phyloP scores from a whole-genome alignment of 257 asterid genomes.

The Nicotiana obtusifolia region DNA sequence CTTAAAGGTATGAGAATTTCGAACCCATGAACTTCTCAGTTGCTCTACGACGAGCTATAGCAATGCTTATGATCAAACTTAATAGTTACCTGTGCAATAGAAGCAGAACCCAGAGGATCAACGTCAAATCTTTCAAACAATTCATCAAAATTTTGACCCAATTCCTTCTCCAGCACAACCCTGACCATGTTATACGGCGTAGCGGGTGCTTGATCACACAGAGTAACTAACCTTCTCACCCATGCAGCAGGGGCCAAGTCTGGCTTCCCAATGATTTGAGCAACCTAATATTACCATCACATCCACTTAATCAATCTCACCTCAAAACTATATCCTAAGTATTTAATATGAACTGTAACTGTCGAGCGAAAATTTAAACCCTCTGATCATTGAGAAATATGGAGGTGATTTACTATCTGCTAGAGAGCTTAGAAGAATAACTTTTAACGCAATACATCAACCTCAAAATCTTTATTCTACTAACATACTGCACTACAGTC shows the following conservation, averaged over 20 bases:
- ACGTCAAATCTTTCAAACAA: slow-evolving; percentile 72
- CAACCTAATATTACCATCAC: slow-evolving; percentile 44
- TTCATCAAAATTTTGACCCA: slow-evolving; percentile 61
- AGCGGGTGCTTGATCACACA: slow-evolving; percentile 96
- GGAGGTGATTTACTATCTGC: not conserved
- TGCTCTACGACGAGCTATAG: not conserved
- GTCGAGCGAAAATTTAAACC: not conserved
- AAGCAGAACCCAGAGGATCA: slow-evolving; percentile 95
- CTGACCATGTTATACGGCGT: slow-evolving; percentile 56
- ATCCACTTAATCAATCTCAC: not conserved
- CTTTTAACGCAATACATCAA: not conserved
- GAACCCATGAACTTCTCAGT: not conserved
- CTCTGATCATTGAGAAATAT: not conserved
- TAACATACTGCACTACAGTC: not conserved
- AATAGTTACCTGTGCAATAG: slow-evolving; percentile 84
- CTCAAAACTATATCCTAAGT: not conserved
- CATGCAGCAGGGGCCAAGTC: slow-evolving; percentile 98
- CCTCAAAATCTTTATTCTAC: not conserved
- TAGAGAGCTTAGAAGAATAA: not conserved
- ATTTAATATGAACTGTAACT: not conserved
- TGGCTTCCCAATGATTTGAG: slow-evolving; percentile 92
- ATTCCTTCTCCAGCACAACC: slow-evolving; percentile 76
- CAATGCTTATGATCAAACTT: not conserved
- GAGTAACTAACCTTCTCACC: slow-evolving; percentile 92
- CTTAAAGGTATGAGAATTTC: too few species aligned